Base-by-base conservation (phyloP, 768 basidiomycete genomes). In the Coprinellus aureogranulatus region DNA sequence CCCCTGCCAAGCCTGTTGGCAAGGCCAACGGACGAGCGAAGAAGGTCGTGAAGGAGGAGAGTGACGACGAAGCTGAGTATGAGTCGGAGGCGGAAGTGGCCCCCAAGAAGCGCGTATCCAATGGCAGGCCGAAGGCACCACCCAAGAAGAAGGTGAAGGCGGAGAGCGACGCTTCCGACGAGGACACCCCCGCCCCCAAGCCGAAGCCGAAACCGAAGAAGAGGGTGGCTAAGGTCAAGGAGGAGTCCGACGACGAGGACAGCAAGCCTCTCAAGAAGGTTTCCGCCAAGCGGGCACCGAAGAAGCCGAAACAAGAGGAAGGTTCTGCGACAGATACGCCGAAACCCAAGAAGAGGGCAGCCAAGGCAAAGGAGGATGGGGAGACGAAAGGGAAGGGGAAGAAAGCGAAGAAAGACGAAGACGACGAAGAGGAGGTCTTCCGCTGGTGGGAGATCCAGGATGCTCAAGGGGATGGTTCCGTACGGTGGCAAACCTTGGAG, bases 401-500 rank as follows among this genome's bases (percentile, higher is more conserved):
- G 70, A 77, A 77, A n/a, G 41, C 10, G 41, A 44, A 44, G 64
- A 79, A 81, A 65, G 77, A 83, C 67, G 81, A 89, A 56, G 84
- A 85, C 65, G 90, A 93, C 40, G 81, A 85, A 54, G 88, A 88
- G 55, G 86, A 84, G 56, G 80, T 86, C 48, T 93, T 84, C 71
- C 82, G 83, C 60, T 95, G 92, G 92, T 97, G 94, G 96, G 90
- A 94, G 59, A 75, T 65, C 34, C 58, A 61, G 63, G 81, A 88
- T 61, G 79, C 77, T 28, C 83, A 89, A 57, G 85, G 84, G 53
- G 92, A 94, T 66, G 90, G 85, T 11, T 79, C 85, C 39, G 77
- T 85, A 56, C 97, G 98, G 72, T 99, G 97, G 97, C 83, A 84
- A 60, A 97, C 93, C n/a, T 81, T 99, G 52, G 89, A 93, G 67